Evolutionary conservation across 2,329 filamentous ascomycete species (phyloP).

Genomic region (Xylariales sp.): DNA sequence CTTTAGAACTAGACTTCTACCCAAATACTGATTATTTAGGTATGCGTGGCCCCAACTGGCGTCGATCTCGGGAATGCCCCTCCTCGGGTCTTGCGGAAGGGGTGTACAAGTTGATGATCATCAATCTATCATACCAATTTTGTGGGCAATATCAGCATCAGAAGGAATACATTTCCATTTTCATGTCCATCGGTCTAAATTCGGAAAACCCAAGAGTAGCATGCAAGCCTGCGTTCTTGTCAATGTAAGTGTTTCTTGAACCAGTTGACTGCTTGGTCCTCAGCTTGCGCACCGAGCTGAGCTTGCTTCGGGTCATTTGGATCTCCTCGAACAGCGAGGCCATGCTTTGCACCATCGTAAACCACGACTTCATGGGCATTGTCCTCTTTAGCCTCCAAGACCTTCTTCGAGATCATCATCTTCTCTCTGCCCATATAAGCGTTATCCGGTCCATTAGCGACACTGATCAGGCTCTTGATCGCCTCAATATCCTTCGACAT

Average conservation of each 20-base stretch:
- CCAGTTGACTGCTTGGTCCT: slow-evolving; percentile 26
- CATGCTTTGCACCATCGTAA: slow-evolving; percentile 26
- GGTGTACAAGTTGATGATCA: too few species aligned
- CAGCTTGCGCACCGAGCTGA: slow-evolving; percentile 18
- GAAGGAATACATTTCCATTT: too few species aligned
- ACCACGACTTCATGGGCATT: slow-evolving; percentile 20
- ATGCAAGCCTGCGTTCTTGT: too few species aligned
- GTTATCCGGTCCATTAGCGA: slow-evolving; percentile 35
- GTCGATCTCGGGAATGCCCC: too few species aligned
- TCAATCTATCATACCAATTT: too few species aligned
- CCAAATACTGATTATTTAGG: too few species aligned
- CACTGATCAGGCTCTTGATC: slow-evolving; percentile 31
- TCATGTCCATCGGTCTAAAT: too few species aligned
- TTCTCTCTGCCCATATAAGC: slow-evolving; percentile 23
- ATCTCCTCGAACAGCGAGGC: slow-evolving; percentile 24
- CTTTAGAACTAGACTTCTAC: too few species aligned
- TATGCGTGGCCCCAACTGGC: too few species aligned
- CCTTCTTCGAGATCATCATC: slow-evolving; percentile 19
- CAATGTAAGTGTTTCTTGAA: slow-evolving; percentile 19
- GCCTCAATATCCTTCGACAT: slow-evolving; percentile 37
- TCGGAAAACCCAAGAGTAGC: too few species aligned
- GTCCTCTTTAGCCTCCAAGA: slow-evolving; percentile 22
- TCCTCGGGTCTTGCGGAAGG: too few species aligned
- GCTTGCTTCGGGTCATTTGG: slow-evolving; percentile 19
- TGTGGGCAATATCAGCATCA: too few species aligned